Evolutionary conservation across 305 asterid species (phyloP).

Genomic region (Fraxinus platypoda): DNA sequence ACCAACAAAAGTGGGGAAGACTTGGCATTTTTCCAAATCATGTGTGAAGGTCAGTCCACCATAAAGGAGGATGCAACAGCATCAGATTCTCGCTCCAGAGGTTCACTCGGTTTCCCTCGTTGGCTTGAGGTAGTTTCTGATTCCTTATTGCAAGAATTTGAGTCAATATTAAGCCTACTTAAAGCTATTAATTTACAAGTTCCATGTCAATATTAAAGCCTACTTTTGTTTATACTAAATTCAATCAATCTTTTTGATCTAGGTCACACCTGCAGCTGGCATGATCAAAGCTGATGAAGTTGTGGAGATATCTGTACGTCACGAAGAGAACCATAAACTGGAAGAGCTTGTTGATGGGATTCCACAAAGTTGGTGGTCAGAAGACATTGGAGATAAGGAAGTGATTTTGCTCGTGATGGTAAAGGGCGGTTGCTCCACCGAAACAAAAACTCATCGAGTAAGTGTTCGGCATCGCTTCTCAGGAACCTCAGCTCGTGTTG

Average conservation of each 20-base stretch:
- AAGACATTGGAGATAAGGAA: slow-evolving; percentile 79
- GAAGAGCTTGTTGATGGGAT: slow-evolving; percentile 64
- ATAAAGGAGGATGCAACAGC: slow-evolving; percentile 46
- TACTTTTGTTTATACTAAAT: neutral
- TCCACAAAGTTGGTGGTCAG: slow-evolving; percentile 90
- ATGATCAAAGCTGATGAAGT: slow-evolving; percentile 64
- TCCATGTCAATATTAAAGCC: neutral
- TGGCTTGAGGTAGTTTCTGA: slow-evolving; percentile 75
- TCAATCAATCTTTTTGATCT: neutral
- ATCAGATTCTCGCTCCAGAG: slow-evolving; percentile 62
- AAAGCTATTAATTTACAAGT: too few species aligned
- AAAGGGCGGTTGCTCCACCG: slow-evolving; percentile 58
- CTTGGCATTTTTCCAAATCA: slow-evolving; percentile 51
- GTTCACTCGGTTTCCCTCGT: slow-evolving; percentile 78
- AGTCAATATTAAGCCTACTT: neutral
- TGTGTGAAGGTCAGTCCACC: slow-evolving; percentile 75
- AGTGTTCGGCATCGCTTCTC: slow-evolving; percentile 51
- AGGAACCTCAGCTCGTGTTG: slow-evolving; percentile 26
- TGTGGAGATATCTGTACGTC: slow-evolving; percentile 59
- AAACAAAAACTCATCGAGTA: slow-evolving; percentile 45
- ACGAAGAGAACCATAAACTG: slow-evolving; percentile 59
- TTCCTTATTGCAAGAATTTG: neutral
- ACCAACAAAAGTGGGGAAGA: slow-evolving; percentile 66
- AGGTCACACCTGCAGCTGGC: slow-evolving; percentile 88
- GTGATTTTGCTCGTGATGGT: slow-evolving; percentile 56